Base-by-base conservation (phyloP, 495 filamentous ascomycete genomes). In the Terfezia claveryi region DNA sequence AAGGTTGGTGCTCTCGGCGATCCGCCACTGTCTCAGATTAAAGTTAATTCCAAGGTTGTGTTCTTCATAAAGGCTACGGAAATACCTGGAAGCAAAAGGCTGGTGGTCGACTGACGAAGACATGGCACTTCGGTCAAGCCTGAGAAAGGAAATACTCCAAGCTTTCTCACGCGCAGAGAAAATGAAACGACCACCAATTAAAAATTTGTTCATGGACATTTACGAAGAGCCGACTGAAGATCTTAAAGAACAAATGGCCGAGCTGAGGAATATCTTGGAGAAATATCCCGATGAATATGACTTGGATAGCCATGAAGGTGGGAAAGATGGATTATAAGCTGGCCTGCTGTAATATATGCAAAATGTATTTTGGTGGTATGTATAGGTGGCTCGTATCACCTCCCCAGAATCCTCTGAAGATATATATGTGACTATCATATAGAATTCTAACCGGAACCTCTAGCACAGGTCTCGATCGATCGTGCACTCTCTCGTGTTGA, bases 281-380 rank as follows among this genome's bases (percentile, higher is more conserved):
- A 79, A 76, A 60, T 99, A 95, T 72, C 89, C 91, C 0, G 78
- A 82, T 10, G 91, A 99, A 71, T 99, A 99, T 69, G 86, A 96
- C 66, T 55, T 92, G 36, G 75, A 72, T 37, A 76, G 79, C 55
- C 89, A 77, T 69, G 82, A 94, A 63, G 81, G 74, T 38, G 88
- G 88, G 2, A 75, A 75, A 37, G 79, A 82, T 12, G 84, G 80
- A 51, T 62, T 89, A 50, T 64, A 44, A 23, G 27, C 27, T 32
- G 27, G 27, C 4, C 27, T 32, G 27, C 27, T 32, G 27, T 32
- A 32, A 32, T 32, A 49, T 32, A 32, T 32, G 27, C 27, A 32
- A 49, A 49, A 1, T 16, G 41, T 49, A 23, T 23, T 32, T 32
- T 4, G 27, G 27, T 4, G 7, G 27, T 32, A 32, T 32, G 7